Evolutionary conservation across 1,284 basidiomycete species (phyloP).

Genomic region (Jaminaea rosea): DNA sequence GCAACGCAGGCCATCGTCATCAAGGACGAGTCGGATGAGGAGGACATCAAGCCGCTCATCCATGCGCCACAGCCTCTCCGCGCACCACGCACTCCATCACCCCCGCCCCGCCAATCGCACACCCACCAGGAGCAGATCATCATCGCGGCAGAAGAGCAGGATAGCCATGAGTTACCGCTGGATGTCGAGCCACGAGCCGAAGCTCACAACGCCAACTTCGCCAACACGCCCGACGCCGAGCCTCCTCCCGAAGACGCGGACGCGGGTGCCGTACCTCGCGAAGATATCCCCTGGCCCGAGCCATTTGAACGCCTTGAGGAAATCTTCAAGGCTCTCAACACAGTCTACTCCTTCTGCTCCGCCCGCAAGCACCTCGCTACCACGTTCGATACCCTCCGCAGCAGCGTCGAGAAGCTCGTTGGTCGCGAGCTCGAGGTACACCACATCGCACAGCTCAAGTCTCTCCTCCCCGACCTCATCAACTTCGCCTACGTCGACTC

Average conservation of each 20-base stretch:
- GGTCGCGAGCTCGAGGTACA: constrained; percentile 67
- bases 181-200: too few relatives aligned
- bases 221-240: too few relatives aligned
- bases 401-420: constrained; percentile 67
- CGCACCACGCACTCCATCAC: not conserved
- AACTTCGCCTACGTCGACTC: constrained; percentile 71
- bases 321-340: constrained; percentile 67
- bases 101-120: too few relatives aligned
- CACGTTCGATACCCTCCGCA: constrained; percentile 66
- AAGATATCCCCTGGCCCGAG: constrained; percentile 42
- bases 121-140: too few relatives aligned
- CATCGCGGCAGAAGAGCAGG: too few relatives aligned
- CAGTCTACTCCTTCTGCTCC: constrained; percentile 77
- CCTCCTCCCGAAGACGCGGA: too few relatives aligned
- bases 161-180: too few relatives aligned
- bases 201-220: too few relatives aligned
- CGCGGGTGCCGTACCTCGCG: too few relatives aligned
- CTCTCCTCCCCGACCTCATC: constrained; percentile 69
- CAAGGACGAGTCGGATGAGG: constrained; percentile 2
- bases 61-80: not conserved
- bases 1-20: not conserved
- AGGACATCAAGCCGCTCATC: not conserved
- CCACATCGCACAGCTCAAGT: constrained; percentile 78
- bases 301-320: constrained; percentile 48
- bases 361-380: constrained; percentile 71